phyloP scores from a whole-genome alignment of 2,329 filamentous ascomycete genomes.

The Fusarium avenaceum region DNA sequence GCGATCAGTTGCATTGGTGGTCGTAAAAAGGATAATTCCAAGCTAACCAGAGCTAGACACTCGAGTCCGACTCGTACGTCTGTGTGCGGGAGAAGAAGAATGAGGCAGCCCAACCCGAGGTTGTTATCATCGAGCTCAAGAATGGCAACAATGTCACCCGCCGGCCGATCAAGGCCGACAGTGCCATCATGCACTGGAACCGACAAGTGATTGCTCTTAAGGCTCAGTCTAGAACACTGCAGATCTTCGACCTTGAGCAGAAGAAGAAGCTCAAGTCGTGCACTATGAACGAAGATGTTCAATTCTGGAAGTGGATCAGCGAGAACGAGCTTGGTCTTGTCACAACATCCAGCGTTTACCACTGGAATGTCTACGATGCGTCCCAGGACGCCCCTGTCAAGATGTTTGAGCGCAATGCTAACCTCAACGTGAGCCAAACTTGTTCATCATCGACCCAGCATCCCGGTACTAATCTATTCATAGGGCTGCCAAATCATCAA shows the following conservation, averaged over 20 bases:
- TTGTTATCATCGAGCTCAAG: constrained; percentile 98
- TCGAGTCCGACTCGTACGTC: constrained; percentile 97
- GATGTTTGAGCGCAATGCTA: constrained; percentile 93
- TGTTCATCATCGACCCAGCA: not conserved
- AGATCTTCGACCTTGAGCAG: constrained; percentile 94
- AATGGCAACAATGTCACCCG: constrained; percentile 96
- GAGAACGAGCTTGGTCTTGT: constrained; percentile 89
- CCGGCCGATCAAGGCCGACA: constrained; percentile 97
- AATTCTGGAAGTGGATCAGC: constrained; percentile 99
- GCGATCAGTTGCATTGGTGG: constrained; percentile 12
- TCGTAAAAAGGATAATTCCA: not conserved
- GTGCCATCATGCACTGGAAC: constrained; percentile 99
- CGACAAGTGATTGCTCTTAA: constrained; percentile 97
- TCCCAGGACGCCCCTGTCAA: constrained; percentile 85
- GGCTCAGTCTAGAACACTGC: constrained; percentile 91
- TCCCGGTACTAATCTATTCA: constrained; percentile 35
- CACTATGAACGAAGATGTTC: constrained; percentile 95
- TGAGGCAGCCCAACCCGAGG: constrained; percentile 86
- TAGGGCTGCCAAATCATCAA: constrained; percentile 99
- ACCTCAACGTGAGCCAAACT: constrained; percentile 77
- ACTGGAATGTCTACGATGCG: constrained; percentile 96
- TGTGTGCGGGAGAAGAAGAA: constrained; percentile 96
- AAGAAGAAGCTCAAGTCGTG: constrained; percentile 98
- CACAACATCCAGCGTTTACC: constrained; percentile 90
- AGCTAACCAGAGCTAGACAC: constrained; percentile 72